Conservation (phyloP, 768 basidiomycete genomes). For the Dictyophora rubrovolvata region DNA sequence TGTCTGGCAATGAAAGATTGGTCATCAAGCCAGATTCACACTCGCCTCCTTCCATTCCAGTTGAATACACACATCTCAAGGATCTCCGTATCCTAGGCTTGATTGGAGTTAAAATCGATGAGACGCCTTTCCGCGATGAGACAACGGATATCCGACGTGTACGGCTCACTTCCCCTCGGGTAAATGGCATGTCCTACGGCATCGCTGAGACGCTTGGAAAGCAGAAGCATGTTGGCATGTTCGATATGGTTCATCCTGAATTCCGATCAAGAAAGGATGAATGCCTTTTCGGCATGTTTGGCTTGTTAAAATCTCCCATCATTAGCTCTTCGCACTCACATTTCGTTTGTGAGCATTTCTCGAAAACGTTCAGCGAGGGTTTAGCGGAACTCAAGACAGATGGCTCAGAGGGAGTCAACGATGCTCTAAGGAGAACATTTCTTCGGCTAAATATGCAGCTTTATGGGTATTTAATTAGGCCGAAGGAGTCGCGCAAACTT, state of each 20-base stretch:
- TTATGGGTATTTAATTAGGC: constrained; percentile 49
- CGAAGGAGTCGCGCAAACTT: constrained; percentile 45
- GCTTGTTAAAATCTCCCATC: constrained; percentile 43
- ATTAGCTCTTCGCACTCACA: constrained; percentile 63
- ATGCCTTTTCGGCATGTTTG: constrained; percentile 95
- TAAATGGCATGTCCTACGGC: constrained; percentile 90
- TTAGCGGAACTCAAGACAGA: constrained; percentile 37
- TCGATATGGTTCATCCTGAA: constrained; percentile 84
- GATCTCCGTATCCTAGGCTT: constrained; percentile 87
- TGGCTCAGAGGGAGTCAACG: constrained; percentile 44
- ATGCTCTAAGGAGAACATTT: constrained; percentile 83
- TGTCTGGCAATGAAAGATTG: constrained; percentile 93
- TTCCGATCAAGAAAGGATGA: constrained; percentile 70
- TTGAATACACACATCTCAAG: constrained; percentile 80
- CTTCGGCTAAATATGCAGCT: constrained; percentile 74
- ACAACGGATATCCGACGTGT: constrained; percentile 78
- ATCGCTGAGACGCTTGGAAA: constrained; percentile 87
- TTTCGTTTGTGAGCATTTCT: constrained; percentile 76
- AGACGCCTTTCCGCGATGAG: constrained; percentile 40
- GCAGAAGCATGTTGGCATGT: constrained; percentile 72
- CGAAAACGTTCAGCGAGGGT: constrained; percentile 49
- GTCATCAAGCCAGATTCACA: constrained; percentile 76
- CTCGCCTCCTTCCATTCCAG: constrained; percentile 33
- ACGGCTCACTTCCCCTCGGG: constrained; percentile 79
- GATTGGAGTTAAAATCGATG: constrained; percentile 84